Percentiles rank a stretch among this genome's conserved stretches.
phyloP scores from a whole-genome alignment of 805 yeast genomes.

The Wickerhamomyces queroliae region DNA sequence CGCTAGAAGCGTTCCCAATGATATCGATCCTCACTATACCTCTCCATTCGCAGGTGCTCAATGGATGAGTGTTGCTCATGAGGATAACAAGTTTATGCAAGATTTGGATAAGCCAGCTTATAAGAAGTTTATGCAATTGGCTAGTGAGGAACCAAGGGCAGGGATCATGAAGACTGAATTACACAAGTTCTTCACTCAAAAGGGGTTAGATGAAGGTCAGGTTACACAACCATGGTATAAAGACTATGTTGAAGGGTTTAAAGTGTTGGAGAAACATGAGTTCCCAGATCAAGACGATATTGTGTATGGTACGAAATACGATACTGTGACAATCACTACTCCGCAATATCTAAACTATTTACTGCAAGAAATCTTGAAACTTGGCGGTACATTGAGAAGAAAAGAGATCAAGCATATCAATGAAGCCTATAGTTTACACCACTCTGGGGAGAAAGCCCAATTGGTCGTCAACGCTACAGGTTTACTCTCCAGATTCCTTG shows the following conservation, averaged over 20 bases:
- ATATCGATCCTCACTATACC: slow-evolving; percentile 8
- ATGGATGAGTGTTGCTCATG: no score
- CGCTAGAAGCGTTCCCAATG: slow-evolving; percentile 9
- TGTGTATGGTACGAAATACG: slow-evolving; percentile 43
- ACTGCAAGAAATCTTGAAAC: slow-evolving; percentile 34
- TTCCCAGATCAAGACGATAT: slow-evolving; percentile 18
- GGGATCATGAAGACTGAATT: no score
- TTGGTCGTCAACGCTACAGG: slow-evolving; percentile 58
- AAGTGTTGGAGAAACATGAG: slow-evolving; percentile 28
- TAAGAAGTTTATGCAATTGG: no score
- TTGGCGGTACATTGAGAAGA: slow-evolving; percentile 45
- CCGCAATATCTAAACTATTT: slow-evolving; percentile 51
- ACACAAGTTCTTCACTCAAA: no score
- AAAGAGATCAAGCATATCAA: slow-evolving; percentile 34
- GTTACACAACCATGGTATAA: no score
- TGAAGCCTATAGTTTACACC: slow-evolving; percentile 41
- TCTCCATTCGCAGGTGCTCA: no score
- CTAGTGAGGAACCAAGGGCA: no score
- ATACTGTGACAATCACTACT: slow-evolving; percentile 55
- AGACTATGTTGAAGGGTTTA: slow-evolving; percentile 37
- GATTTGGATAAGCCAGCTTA: no score
- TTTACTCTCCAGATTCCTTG: slow-evolving; percentile 35
- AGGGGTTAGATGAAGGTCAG: no score
- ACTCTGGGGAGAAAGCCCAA: slow-evolving; percentile 35
- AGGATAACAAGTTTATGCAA: no score